A percentile compares a stretch with the other conserved stretches of the same genome.
Evolutionary conservation across 768 basidiomycete species (phyloP).

Genomic region (Russula ochroleuca): DNA sequence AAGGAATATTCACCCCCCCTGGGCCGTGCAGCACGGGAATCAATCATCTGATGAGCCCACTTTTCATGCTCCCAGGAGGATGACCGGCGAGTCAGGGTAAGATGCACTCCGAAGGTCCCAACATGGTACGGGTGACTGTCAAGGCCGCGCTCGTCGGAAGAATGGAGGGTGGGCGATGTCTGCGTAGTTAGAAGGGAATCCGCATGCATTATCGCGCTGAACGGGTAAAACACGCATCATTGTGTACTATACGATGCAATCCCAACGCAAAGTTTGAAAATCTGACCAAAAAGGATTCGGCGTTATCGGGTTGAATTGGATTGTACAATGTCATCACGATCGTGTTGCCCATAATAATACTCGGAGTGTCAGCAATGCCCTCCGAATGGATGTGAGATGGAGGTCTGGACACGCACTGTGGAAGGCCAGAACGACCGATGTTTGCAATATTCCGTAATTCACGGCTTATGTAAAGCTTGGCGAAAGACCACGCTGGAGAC

Average conservation of each 20-base stretch:
- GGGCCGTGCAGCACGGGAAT: neutral
- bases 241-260: neutral
- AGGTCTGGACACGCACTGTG: neutral
- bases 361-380: neutral
- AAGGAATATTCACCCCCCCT: neutral
- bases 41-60: neutral
- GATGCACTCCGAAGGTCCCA: neutral
- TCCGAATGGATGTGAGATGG: neutral
- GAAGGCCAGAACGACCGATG: neutral
- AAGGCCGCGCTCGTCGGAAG: neutral
- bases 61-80: neutral
- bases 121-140: neutral
- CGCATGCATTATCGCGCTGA: too few species aligned
- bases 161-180: neutral
- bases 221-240: neutral
- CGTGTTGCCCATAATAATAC: neutral
- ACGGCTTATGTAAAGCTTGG: neutral
- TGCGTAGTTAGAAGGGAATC: neutral
- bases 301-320: neutral
- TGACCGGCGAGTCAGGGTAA: neutral
- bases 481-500: neutral
- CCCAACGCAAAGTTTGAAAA: neutral
- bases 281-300: neutral
- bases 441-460: constrained; percentile 8
- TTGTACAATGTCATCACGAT: neutral